Base-by-base conservation (phyloP, 768 basidiomycete genomes). In the Pisolithus sp. region DNA sequence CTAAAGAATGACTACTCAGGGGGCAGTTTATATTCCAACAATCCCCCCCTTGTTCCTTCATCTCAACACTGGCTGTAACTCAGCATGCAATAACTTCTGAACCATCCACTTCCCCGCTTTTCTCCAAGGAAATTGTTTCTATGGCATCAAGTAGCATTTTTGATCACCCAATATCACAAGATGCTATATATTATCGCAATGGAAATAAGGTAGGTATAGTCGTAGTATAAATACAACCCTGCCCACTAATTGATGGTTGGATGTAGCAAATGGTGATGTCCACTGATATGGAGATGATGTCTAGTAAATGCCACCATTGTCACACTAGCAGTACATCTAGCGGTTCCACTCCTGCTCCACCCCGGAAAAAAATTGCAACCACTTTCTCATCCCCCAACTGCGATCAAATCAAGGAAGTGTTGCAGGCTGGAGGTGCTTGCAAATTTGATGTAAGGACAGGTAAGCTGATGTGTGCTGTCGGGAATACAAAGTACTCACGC, bases 381-480 rank as follows among this genome's bases (percentile, higher is more conserved):
- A 38, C 31, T 46, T 28, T 37, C 18, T 17, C 42, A 13, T 24
- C 34, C 5, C 51, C 51, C 13, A 9, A 52, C 30, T n/a, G 21
- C 13, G 28, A 48, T 21, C 15, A 26, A 23, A 46, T 52, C 28
- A 52, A 48, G 23, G 38, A 48, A 30, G 46, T 41, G 6, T 40
- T 52, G 7, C 37, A 48, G 26, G 23, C 17, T 10, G 38, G 51
- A 8, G 51, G 51, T 5, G 51, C 28, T 10, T 24, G 30, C 15
- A n/a, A 48, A 7, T 21, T 52, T 8, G 38, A 52, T 42, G 36
- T 48, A 20, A 52, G 48, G 18, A 36, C 24, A 41, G 51, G 51
- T 48, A 41, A 15, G 46, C 34, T 10, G 6, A 15, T n/a, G 5
- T 6, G 30, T 15, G 13, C 28, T 8, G 18, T 17, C 5, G 26